Evolutionary conservation across 2,329 filamentous ascomycete genomes (phyloP), one percentile per base, ranked within the genome.

Genomic region (Volutella citrinella): DNA sequence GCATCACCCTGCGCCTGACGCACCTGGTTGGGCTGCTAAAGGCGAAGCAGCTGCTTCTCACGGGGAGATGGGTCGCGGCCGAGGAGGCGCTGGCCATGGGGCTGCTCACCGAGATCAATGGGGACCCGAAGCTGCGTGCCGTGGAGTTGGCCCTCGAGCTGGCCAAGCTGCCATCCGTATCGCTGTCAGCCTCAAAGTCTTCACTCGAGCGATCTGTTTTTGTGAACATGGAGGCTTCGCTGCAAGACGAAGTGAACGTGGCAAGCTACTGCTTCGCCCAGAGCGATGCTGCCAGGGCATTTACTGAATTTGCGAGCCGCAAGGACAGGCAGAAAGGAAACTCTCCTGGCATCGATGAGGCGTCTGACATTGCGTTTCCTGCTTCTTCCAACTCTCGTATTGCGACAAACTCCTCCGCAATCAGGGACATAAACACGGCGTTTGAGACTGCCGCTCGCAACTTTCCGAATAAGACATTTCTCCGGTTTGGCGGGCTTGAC

Each of bases 1-100:
- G 35, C 13, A 38, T 38, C 14, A 30, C 30, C 12, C 30, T 38
- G 8, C 26, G 35, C n/a, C 26, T 38, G 10, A 10, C 26, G 9
- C 30, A 38, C n/a, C 11, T 38, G 10, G 30, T 38, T 11, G 35
- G 35, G 2, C 21, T 38, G 10, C n/a, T 38, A 4, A 38, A 38
- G 15, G 30, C 35, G 12, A 38, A 38, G 12, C 24, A 38, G 16
- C 17, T 28, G 18, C 35, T 29, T 22, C n/a, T n/a, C n/a, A n/a
- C n/a, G n/a, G 32, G 32, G n/a, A 14, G 32, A n/a, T 34, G 32
- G 32, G 16, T 34, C 14, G 19, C 27, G 15, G 27, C 32, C 2
- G 27, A 24, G 8, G 32, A 34, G 25, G 32, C 32, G 12, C 21
- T 23, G 4, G 28, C 27, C 6, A 34, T 34, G 11, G 25, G 32